phyloP scores from a whole-genome alignment of 2,329 filamentous ascomycete species.

The Cladorrhinum sp. region DNA sequence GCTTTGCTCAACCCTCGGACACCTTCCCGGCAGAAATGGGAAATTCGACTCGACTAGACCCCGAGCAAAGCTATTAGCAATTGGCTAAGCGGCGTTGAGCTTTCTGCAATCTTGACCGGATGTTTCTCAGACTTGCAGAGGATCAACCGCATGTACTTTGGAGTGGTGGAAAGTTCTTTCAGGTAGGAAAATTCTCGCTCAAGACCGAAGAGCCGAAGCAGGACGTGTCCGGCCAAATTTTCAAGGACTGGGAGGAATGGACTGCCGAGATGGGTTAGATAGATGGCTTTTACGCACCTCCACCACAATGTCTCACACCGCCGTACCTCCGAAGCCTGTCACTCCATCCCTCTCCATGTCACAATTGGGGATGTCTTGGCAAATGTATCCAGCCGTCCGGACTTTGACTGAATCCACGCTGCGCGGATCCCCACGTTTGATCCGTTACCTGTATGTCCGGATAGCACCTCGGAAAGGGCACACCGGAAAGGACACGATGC shows the following conservation, averaged over 20 bases:
- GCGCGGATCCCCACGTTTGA: not conserved
- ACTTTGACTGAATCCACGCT: not conserved
- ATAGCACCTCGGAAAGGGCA: not conserved
- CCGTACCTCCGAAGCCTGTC: not conserved
- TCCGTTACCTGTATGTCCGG: not conserved
- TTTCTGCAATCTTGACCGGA: too few relatives aligned
- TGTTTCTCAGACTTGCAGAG: too few relatives aligned
- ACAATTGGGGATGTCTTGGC: not conserved
- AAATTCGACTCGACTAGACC: not conserved
- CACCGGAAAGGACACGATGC: not conserved
- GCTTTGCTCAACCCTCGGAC: not conserved
- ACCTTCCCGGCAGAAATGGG: not conserved
- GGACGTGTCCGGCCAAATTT: too few relatives aligned
- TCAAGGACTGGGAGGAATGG: too few relatives aligned
- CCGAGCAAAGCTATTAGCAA: too few relatives aligned
- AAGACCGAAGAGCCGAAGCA: too few relatives aligned
- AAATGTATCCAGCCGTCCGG: not conserved
- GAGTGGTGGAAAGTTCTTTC: too few relatives aligned
- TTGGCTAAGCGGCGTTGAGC: too few relatives aligned
- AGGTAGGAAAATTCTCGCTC: too few relatives aligned
- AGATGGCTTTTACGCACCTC: too few relatives aligned
- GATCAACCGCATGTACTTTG: too few relatives aligned
- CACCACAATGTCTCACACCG: not conserved
- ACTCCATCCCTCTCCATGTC: not conserved
- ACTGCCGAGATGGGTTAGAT: too few relatives aligned